Base-by-base conservation (phyloP, 23 red algal species). In the Gracilaria caudata region DNA sequence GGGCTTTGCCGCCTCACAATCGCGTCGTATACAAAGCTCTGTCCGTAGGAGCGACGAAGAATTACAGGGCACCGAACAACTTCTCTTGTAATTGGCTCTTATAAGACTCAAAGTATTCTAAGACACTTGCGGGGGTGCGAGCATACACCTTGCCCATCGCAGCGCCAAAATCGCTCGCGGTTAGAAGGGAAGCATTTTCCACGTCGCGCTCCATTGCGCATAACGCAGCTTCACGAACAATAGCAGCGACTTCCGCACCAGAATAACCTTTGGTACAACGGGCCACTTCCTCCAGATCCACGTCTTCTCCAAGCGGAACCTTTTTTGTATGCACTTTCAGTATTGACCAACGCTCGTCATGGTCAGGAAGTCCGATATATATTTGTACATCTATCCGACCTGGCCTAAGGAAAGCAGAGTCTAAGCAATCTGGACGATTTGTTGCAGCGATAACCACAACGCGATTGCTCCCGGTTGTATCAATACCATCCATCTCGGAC, bases 371-470 rank as follows among this genome's bases (percentile, higher is more conserved):
- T 3, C 89, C 93, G 11, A 98, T 89, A 73, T 95, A 95, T 23
- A 98, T 80, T 45, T 95, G 74, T 40, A 70, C 81, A 77, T 95
- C 96, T 34, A 98, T 92, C 19, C 96, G 82, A 17, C 96, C 96
- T 7, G 96, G 96, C 16, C 96, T 81, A 8, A 98, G 72, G 38
- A 98, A 85, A 4, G 96, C 96, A 41, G 61, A 58, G 77, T 98
- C 96, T 19, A 98, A 41, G 26, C 92, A 86, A 90, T 95, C 96
- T 35, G 96, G 96, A 8, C 96, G 71, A 63, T 98, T 98, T 32
- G 96, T 98, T 51, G 96, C 96, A 1, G 80, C 92, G 29, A 98
- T 92, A 37, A 98, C 92, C 13, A 98, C 76, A 19, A 98, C 92
- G 21, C 51, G 60, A 37, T 77, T 51, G 30, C 17, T 43, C 38